phyloP scores from a whole-genome alignment of 768 basidiomycete species.

The Imleria badia region DNA sequence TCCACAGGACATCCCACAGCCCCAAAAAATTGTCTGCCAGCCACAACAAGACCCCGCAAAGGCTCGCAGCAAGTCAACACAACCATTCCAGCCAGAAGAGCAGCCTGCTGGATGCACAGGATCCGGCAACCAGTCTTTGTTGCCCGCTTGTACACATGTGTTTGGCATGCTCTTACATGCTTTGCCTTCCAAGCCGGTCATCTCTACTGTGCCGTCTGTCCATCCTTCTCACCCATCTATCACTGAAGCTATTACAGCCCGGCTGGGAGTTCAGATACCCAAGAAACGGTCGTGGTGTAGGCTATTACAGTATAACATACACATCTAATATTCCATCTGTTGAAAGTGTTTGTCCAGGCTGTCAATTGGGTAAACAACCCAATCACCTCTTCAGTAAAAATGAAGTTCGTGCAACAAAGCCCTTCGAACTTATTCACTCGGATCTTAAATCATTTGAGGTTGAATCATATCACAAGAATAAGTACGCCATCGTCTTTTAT shows the following conservation, averaged over 20 bases:
- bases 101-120: constrained; percentile 11
- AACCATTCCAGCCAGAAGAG: constrained; percentile 8
- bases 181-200: constrained; percentile 64
- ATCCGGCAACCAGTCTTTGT: constrained; percentile 20
- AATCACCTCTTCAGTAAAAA: too few species aligned
- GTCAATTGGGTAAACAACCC: too few species aligned
- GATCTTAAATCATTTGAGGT: too few species aligned
- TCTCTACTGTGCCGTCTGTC: constrained; percentile 49
- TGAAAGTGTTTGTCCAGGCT: too few species aligned
- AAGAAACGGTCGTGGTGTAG: constrained; percentile 45
- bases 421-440: too few species aligned
- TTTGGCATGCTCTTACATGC: constrained; percentile 67
- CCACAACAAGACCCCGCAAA: constrained; percentile 14
- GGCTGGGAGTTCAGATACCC: constrained; percentile 62
- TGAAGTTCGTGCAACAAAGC: too few species aligned
- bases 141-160: constrained; percentile 32
- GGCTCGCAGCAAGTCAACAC: constrained; percentile 1
- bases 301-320: constrained; percentile 62
- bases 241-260: constrained; percentile 57
- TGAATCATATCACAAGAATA: too few species aligned
- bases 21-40: constrained; percentile 11
- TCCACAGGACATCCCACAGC: too few species aligned
- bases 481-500: too few species aligned
- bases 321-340: constrained; percentile 57
- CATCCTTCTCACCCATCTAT: constrained; percentile 58